A percentile compares a stretch with the other conserved stretches of the same genome.
phyloP scores from a whole-genome alignment of 768 basidiomycete species.

The Russula dissimulans region DNA sequence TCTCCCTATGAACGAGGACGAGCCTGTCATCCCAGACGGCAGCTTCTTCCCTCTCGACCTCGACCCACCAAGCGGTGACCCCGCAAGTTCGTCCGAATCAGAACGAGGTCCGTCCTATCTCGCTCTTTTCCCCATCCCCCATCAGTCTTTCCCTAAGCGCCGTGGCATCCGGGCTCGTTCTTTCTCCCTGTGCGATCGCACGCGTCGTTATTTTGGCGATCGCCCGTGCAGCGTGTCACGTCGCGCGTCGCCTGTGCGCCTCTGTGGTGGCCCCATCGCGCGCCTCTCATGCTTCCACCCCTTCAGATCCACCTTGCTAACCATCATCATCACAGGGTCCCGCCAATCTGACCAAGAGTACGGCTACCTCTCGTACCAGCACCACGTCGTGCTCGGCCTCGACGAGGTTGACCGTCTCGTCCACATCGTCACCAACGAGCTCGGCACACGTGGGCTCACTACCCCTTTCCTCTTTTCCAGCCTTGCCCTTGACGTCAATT shows the following conservation, averaged over 20 bases:
- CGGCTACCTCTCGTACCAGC: constrained; percentile 64
- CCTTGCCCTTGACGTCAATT: constrained; percentile 76
- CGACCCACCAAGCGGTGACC: constrained; percentile 23
- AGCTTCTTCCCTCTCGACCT: constrained; percentile 29
- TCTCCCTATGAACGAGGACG: constrained; percentile 30
- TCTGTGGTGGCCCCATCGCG: neutral
- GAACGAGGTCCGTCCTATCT: constrained; percentile 6
- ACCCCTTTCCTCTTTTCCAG: constrained; percentile 90
- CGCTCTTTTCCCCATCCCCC: neutral
- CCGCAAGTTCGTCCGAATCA: constrained; percentile 16
- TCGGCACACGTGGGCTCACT: constrained; percentile 62
- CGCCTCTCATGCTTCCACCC: neutral
- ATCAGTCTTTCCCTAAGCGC: neutral
- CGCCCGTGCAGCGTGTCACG: neutral
- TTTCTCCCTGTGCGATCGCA: neutral
- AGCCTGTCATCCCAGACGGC: constrained; percentile 28
- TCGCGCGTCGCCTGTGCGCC: neutral
- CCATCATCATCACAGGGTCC: constrained; percentile 12
- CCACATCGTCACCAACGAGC: constrained; percentile 58
- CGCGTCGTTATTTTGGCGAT: neutral
- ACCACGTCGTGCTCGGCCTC: constrained; percentile 69
- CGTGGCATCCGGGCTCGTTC: neutral
- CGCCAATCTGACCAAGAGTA: constrained; percentile 38
- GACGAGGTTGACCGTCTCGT: constrained; percentile 65
- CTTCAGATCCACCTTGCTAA: neutral